phyloP scores from a whole-genome alignment of 139 green algal species.

The Marvania coccoides region DNA sequence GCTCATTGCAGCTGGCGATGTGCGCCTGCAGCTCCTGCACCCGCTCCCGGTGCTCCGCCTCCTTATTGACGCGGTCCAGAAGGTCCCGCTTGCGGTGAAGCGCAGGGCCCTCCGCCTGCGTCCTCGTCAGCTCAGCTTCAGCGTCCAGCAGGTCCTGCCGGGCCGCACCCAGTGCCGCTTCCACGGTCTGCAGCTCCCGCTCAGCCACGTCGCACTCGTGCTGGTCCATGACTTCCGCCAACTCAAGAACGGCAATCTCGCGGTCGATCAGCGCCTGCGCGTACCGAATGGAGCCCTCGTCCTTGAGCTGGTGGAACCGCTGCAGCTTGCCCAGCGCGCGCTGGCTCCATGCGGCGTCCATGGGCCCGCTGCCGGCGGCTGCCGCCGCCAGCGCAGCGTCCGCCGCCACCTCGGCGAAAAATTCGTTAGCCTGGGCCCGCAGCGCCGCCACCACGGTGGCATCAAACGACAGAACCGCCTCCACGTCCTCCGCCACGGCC shows the following conservation, averaged over 20 bases:
- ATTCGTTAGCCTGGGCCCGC: constrained; percentile 39
- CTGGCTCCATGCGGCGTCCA: constrained; percentile 3
- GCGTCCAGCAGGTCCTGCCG: constrained; percentile 23
- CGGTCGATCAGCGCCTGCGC: constrained; percentile 58
- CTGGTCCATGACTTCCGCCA: constrained; percentile 61
- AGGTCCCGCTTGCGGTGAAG: constrained; percentile 63
- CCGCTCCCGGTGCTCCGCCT: constrained; percentile 71
- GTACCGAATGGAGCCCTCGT: constrained; percentile 35
- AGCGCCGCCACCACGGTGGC: constrained; percentile 11
- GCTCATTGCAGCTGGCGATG: constrained; percentile 19
- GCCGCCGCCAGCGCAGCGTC: constrained; percentile 20
- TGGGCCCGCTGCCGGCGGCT: not conserved
- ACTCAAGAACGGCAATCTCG: constrained; percentile 51
- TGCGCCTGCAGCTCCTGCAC: constrained; percentile 43
- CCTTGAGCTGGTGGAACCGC: constrained; percentile 26
- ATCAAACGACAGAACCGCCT: constrained; percentile 30
- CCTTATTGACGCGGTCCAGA: constrained; percentile 65
- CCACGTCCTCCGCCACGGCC: constrained; percentile 18
- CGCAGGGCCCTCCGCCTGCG: constrained; percentile 52
- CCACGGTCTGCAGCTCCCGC: constrained; percentile 15
- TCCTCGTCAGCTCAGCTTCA: constrained; percentile 45
- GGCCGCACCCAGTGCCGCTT: constrained; percentile 8
- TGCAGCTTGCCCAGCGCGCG: constrained; percentile 25
- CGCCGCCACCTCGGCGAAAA: constrained; percentile 44
- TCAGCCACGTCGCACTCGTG: constrained; percentile 39